Percentiles rank a stretch among this genome's conserved stretches.
Evolutionary conservation across 345 rosid genomes (phyloP).

Genomic region (Arabidopsis thaliana): DNA sequence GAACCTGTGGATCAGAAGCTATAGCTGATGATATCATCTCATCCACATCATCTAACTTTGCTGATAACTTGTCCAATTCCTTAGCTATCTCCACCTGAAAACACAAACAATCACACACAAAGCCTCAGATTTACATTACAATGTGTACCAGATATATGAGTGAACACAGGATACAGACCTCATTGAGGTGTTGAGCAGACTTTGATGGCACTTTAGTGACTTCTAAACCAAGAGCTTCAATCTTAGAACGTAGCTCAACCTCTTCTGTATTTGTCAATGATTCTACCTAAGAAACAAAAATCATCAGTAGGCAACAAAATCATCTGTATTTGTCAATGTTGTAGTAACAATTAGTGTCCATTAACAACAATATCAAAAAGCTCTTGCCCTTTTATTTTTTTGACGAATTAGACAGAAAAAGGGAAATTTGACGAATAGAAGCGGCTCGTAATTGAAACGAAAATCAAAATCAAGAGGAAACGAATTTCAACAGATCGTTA

Average conservation of each 20-base stretch:
- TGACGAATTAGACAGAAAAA: background rate
- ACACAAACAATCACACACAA: background rate
- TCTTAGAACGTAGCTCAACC: conserved; percentile 82
- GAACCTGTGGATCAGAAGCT: conserved; percentile 75
- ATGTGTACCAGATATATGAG: background rate
- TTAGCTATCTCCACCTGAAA: conserved; percentile 76
- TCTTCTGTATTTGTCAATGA: conserved; percentile 78
- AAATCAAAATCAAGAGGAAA: background rate
- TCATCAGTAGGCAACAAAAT: background rate
- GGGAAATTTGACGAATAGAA: background rate
- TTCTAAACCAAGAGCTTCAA: conserved; percentile 83
- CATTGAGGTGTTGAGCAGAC: conserved; percentile 57
- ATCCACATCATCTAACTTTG: conserved; percentile 74
- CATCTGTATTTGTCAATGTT: too few species aligned
- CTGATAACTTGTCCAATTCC: conserved; percentile 84
- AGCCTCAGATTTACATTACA: background rate
- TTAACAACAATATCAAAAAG: too few species aligned
- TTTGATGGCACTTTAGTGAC: conserved; percentile 77
- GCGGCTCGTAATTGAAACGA: background rate
- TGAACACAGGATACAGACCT: conserved; percentile 46
- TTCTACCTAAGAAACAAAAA: conserved; percentile 56
- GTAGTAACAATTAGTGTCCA: too few species aligned
- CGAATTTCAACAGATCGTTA: background rate
- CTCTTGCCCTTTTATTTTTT: too few species aligned
- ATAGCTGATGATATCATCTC: conserved; percentile 82